A percentile compares a stretch with the other conserved stretches of the same genome.
Conservation (phyloP, 176 grass and related monocot genomes). For the Ampelocalamus luodianensis region DNA sequence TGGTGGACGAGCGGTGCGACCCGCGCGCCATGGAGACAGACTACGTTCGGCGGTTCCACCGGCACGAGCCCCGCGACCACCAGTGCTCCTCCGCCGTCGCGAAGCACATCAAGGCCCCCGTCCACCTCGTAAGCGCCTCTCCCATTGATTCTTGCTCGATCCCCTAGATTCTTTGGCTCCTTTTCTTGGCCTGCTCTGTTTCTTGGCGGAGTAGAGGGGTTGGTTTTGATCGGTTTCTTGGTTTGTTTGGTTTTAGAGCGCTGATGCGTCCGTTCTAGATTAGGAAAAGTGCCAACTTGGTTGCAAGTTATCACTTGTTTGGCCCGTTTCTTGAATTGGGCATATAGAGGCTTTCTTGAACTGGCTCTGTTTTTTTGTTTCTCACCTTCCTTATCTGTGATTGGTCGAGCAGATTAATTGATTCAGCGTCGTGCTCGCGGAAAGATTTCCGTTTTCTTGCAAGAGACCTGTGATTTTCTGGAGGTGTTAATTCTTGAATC, state of each 20-base stretch:
- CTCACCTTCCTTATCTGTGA: background rate
- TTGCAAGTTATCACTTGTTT: slow-evolving; percentile 1
- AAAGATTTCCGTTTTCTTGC: slow-evolving; percentile 33
- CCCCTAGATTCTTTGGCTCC: background rate
- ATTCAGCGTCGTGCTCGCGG: slow-evolving; percentile 26
- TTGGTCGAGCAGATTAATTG: background rate
- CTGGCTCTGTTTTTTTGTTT: background rate
- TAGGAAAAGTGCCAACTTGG: slow-evolving; percentile 28
- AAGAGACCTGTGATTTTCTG: slow-evolving; percentile 13
- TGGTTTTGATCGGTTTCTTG: slow-evolving; percentile 20
- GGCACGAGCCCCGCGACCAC: slow-evolving; percentile 68
- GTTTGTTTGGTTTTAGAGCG: slow-evolving; percentile 25
- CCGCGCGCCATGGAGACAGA: slow-evolving; percentile 68
- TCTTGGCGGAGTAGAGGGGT: background rate
- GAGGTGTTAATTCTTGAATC: background rate
- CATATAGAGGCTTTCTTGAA: background rate
- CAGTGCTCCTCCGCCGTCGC: slow-evolving; percentile 85
- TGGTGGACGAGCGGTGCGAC: slow-evolving; percentile 67
- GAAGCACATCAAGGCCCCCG: slow-evolving; percentile 90
- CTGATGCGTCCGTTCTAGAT: slow-evolving; percentile 8
- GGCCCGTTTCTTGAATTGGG: slow-evolving; percentile 32
- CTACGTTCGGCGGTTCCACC: slow-evolving; percentile 65
- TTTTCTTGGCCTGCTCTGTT: background rate
- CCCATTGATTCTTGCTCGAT: background rate
- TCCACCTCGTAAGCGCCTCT: slow-evolving; percentile 68